Evolutionary conservation across 176 grass and related monocot genomes (phyloP).

Genomic region (Avena eriantha): DNA sequence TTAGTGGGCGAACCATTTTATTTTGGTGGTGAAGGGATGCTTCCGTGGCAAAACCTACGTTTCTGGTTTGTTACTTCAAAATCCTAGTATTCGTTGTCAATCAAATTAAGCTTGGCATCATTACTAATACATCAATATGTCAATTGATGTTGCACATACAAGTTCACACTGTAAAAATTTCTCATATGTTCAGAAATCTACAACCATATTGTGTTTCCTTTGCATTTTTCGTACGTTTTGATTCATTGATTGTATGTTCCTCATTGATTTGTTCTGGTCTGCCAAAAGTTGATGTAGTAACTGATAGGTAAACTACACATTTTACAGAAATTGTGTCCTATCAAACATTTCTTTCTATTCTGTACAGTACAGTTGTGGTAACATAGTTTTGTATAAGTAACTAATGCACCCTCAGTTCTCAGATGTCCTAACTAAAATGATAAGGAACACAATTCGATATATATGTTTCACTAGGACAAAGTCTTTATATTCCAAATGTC

Average conservation of each 20-base stretch:
- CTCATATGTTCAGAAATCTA: not conserved
- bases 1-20: slow-evolving; percentile 88
- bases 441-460: not conserved
- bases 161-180: not conserved
- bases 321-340: not conserved
- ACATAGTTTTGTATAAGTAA: not conserved
- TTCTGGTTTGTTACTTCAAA: slow-evolving; percentile 77
- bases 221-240: slow-evolving; percentile 18
- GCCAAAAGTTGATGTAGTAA: not conserved
- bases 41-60: slow-evolving; percentile 92
- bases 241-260: not conserved
- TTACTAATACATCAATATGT: not conserved
- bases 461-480: not conserved
- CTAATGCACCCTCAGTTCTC: not conserved
- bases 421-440: not conserved
- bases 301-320: not conserved
- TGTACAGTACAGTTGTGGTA: not conserved
- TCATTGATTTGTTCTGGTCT: not conserved
- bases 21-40: slow-evolving; percentile 78
- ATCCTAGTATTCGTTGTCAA: not conserved
- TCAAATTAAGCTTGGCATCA: not conserved
- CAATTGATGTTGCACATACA: not conserved
- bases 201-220: not conserved
- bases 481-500: not conserved
- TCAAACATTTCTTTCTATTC: not conserved